Evolutionary conservation across 164 flowering plant species (phyloP), one percentile per base, ranked within the genome.

Genomic region (Liquidambar formosana): DNA sequence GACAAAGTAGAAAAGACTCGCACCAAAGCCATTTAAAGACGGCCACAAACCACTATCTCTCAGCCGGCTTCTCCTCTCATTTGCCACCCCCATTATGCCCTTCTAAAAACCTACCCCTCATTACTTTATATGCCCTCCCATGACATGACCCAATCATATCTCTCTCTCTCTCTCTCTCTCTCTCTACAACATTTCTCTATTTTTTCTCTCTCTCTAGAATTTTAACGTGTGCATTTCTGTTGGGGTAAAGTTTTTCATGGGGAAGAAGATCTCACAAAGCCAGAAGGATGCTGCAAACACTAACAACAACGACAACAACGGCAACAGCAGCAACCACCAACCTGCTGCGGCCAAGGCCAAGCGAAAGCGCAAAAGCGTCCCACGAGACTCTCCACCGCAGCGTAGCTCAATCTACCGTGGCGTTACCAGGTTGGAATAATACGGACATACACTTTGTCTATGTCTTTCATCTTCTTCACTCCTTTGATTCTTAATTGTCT

Each of bases 321-420:
- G 25, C 11, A 57, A 27, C 28, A 57, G 1, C 25, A 54, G 8
- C 47, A n/a, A 18, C 15, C 1, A 46, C 6, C 38, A 48, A n/a
- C n/a, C 38, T 45, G 70, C 64, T 0, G 76, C 54, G 0, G 27
- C 60, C 18, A 87, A 87, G 74, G 78, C 68, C 68, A 93, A 90
- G 71, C 80, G 97, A 52, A 89, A 88, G 0, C 68, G 98, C 62
- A 89, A 86, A 57, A 88, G 83, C 58, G 86, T 84, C 16, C 94
- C 93, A 1, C 77, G 95, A 70, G 97, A 90, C 52, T 83, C 95
- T 73, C 95, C 97, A 51, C 85, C 89, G 70, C 92, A 90, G 52
- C 88, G 98, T 18, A 94, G 96, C 81, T 94, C 97, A 4, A 78
- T 86, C 18, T 90, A 80, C 63, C 82, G 98, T 5, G 98, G 98